phyloP scores from a whole-genome alignment of 306 rosid genomes.

The Malus asiatica region DNA sequence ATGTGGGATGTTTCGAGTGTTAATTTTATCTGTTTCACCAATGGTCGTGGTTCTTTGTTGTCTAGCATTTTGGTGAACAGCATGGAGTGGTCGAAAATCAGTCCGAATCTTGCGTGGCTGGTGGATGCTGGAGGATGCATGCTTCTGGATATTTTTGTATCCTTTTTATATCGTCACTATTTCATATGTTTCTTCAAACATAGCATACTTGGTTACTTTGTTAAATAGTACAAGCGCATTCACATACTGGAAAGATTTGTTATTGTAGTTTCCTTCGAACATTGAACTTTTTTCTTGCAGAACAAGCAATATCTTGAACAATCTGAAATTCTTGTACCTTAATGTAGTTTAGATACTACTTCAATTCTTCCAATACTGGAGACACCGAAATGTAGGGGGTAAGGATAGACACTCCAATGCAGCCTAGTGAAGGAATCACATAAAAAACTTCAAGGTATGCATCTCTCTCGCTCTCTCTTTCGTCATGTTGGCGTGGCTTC shows the following conservation, averaged over 20 bases:
- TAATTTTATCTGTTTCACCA: neutral
- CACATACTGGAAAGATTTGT: neutral
- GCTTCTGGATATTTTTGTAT: slow-evolving; percentile 71
- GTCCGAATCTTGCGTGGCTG: slow-evolving; percentile 84
- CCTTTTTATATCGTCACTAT: slow-evolving; percentile 26
- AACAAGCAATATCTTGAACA: neutral
- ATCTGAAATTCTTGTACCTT: slow-evolving; percentile 10
- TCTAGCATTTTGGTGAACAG: slow-evolving; percentile 68
- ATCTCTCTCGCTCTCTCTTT: slow-evolving; percentile 3
- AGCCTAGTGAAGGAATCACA: slow-evolving; percentile 18
- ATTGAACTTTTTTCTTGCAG: neutral
- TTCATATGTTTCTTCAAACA: neutral
- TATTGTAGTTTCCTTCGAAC: neutral
- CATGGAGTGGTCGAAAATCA: slow-evolving; percentile 55
- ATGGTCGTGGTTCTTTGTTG: neutral
- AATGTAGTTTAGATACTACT: slow-evolving; percentile 48
- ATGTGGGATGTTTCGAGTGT: neutral
- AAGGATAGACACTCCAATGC: slow-evolving; percentile 12
- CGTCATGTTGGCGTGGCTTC: neutral
- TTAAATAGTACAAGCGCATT: neutral
- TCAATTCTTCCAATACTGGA: slow-evolving; percentile 44
- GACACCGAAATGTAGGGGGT: neutral
- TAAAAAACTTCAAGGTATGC: slow-evolving; percentile 22
- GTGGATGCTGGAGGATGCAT: slow-evolving; percentile 87
- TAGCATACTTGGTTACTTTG: neutral